Conservation (phyloP, 495 filamentous ascomycete species). For the Penicillium bialowiezense region DNA sequence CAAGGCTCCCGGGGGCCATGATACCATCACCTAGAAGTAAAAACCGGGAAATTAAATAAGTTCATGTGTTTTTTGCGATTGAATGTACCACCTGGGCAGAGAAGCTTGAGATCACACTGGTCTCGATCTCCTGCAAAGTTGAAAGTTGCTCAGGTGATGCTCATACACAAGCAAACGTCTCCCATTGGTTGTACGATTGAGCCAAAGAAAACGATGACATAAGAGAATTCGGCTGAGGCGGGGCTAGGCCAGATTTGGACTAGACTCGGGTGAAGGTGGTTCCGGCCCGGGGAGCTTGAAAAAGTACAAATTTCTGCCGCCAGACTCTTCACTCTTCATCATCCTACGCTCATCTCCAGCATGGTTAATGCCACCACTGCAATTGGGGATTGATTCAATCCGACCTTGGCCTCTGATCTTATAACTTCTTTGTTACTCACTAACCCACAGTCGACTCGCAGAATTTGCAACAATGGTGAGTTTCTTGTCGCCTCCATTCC, state of each 20-base stretch:
- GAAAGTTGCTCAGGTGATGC: too few species aligned
- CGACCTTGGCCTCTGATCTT: not conserved
- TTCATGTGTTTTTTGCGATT: too few species aligned
- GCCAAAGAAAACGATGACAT: too few species aligned
- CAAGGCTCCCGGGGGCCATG: too few species aligned
- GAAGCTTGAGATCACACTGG: too few species aligned
- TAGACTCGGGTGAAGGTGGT: conserved; percentile 5
- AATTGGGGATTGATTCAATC: not conserved
- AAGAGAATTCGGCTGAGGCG: not conserved
- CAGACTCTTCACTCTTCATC: conserved; percentile 13
- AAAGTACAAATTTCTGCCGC: conserved; percentile 21
- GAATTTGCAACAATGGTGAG: conserved; percentile 19
- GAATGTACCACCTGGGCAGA: too few species aligned
- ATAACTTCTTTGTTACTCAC: not conserved
- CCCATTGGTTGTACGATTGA: too few species aligned
- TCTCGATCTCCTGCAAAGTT: too few species aligned
- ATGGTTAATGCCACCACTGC: conserved; percentile 20
- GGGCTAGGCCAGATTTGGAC: conserved; percentile 3
- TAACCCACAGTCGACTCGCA: not conserved
- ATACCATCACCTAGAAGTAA: too few species aligned
- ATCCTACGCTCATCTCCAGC: conserved; percentile 15
- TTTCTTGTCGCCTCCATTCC: conserved; percentile 2
- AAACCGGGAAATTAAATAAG: too few species aligned
- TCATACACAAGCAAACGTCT: too few species aligned
- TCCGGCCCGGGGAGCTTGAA: conserved; percentile 22